A percentile compares a stretch with the other conserved stretches of the same genome.
phyloP scores from a whole-genome alignment of 2,329 filamentous ascomycete species.

The Nigrograna mackinnonii region DNA sequence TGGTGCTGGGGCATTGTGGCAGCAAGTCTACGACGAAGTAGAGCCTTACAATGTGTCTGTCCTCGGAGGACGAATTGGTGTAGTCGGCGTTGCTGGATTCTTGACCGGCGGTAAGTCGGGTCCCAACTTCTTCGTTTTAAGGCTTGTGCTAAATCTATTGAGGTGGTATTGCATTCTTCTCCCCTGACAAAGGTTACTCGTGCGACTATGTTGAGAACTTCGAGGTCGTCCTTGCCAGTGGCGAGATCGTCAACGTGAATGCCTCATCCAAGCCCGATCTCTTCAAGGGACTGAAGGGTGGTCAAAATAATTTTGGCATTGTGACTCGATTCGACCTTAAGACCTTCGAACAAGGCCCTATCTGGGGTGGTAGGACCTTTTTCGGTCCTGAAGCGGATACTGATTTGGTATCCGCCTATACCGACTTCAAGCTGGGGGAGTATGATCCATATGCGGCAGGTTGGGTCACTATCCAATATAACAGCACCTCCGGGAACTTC shows the following conservation, averaged over 20 bases:
- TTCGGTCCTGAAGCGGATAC: conserved; percentile 13
- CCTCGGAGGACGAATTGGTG: conserved; percentile 26
- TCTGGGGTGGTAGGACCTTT: conserved; percentile 23
- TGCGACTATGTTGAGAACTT: conserved; percentile 10
- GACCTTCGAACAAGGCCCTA: conserved; percentile 11
- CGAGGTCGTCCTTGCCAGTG: conserved; percentile 49
- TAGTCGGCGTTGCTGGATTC: conserved; percentile 33
- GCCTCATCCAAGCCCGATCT: conserved; percentile 39
- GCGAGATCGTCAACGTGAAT: conserved; percentile 43
- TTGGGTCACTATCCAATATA: conserved; percentile 27
- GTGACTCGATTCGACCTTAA: conserved; percentile 16
- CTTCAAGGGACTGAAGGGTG: conserved; percentile 44
- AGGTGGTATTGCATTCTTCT: conserved; percentile 24
- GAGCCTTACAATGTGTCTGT: conserved; percentile 20
- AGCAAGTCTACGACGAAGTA: conserved; percentile 38
- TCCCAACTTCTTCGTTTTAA: too few relatives aligned
- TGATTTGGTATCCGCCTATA: conserved; percentile 19
- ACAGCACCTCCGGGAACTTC: conserved; percentile 16
- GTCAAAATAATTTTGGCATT: conserved; percentile 16
- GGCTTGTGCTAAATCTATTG: background rate
- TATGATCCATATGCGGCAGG: conserved; percentile 26
- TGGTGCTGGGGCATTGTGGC: conserved; percentile 33
- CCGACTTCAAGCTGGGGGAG: conserved; percentile 17
- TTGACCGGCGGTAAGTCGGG: conserved; percentile 36
- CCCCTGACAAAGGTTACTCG: conserved; percentile 11